Evolutionary conservation across 2,329 filamentous ascomycete genomes (phyloP).

Genomic region (Diplodia seriata): DNA sequence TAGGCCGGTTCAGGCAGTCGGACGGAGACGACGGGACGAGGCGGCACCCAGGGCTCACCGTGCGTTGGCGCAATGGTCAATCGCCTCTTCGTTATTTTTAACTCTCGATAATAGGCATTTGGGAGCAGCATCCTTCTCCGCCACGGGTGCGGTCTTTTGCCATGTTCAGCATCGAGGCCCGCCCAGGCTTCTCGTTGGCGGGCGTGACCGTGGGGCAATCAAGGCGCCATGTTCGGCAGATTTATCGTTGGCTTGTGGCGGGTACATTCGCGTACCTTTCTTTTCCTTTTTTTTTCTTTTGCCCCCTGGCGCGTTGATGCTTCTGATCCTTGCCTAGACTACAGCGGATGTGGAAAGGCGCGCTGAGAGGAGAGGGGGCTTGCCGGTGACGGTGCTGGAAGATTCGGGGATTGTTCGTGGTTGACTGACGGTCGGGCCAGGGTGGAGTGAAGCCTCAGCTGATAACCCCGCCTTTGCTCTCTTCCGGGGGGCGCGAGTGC

Average conservation of each 20-base stretch:
- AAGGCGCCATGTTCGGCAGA: background rate
- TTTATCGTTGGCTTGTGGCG: background rate
- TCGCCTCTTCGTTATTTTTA: background rate
- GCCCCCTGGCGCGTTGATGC: background rate
- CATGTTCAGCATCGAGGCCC: too few species aligned
- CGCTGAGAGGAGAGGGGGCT: background rate
- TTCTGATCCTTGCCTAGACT: background rate
- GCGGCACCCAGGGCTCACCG: slow-evolving; percentile 8
- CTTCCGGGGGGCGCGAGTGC: background rate
- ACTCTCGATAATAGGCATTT: too few species aligned
- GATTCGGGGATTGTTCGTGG: background rate
- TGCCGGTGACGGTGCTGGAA: background rate
- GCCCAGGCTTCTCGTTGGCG: background rate
- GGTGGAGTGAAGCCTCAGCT: slow-evolving; percentile 15
- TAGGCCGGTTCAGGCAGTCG: background rate
- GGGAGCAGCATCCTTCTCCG: too few species aligned
- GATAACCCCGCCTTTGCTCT: slow-evolving; percentile 16
- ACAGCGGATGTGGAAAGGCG: background rate
- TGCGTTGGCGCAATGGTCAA: background rate
- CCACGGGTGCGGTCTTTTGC: too few species aligned
- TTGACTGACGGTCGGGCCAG: slow-evolving; percentile 23
- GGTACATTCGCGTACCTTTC: background rate
- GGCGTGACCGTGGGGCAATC: background rate
- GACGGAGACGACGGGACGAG: background rate
- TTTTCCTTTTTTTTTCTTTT: background rate